phyloP scores from a whole-genome alignment of 345 rosid species.

The Aquilaria yunnanensis region DNA sequence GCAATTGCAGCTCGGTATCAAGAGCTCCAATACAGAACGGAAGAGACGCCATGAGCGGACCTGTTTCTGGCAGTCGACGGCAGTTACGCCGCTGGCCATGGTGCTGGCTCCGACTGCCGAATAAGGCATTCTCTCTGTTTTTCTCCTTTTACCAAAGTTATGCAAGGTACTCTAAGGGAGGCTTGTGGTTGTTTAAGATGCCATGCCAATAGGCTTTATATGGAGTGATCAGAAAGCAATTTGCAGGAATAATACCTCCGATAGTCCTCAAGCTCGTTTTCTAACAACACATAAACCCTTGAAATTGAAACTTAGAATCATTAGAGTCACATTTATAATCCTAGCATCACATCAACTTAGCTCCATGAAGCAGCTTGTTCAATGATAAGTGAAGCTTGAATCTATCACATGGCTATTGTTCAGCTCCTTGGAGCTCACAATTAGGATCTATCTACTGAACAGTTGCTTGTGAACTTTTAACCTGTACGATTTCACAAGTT shows the following conservation, averaged over 20 bases:
- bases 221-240: background rate
- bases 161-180: background rate
- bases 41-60: slow-evolving; percentile 74
- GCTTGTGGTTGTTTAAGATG: slow-evolving; percentile 15
- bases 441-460: no score
- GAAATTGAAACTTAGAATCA: no score
- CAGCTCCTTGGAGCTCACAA: no score
- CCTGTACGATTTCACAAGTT: no score
- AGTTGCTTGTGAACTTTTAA: no score
- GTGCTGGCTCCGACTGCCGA: slow-evolving; percentile 24
- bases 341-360: no score
- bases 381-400: no score
- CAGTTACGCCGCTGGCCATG: slow-evolving; percentile 33
- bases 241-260: background rate
- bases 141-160: background rate
- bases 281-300: background rate
- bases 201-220: slow-evolving; percentile 5
- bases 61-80: slow-evolving; percentile 75
- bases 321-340: no score
- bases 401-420: no score
- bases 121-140: slow-evolving; percentile 32
- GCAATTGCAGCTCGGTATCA: slow-evolving; percentile 60
- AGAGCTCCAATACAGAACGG: slow-evolving; percentile 43
- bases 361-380: no score
- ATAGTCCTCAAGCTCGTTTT: background rate